phyloP scores from a whole-genome alignment of 2,329 filamentous ascomycete genomes.

The Aureobasidium zeae region DNA sequence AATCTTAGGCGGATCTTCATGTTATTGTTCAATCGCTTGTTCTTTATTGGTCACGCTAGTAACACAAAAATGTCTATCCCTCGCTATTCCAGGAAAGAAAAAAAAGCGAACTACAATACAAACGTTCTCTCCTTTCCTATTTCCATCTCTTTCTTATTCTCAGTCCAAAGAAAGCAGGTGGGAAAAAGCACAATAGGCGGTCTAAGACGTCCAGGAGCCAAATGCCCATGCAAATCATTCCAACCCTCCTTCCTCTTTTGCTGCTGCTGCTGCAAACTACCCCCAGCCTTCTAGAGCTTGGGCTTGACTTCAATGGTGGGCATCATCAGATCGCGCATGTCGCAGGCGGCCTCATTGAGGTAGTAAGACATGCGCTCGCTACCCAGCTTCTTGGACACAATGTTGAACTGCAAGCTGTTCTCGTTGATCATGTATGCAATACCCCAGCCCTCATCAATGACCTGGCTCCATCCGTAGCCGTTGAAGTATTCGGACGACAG shows the following conservation, averaged over 20 bases:
- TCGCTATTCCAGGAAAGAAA: too few species aligned
- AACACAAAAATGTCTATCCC: too few species aligned
- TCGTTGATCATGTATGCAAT: constrained; percentile 99
- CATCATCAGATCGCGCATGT: constrained; percentile 77
- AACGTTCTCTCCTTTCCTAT: too few species aligned
- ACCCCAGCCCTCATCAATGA: constrained; percentile 89
- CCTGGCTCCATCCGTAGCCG: constrained; percentile 97
- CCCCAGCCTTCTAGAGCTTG: constrained; percentile 59
- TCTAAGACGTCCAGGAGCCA: constrained; percentile 10
- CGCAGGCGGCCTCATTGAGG: constrained; percentile 83
- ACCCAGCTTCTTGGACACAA: constrained; percentile 87
- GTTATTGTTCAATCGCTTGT: too few species aligned
- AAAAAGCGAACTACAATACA: too few species aligned
- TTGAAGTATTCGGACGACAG: constrained; percentile 97
- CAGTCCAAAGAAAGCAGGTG: too few species aligned
- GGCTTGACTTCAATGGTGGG: constrained; percentile 75
- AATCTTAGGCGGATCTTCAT: too few species aligned
- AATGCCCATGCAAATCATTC: constrained; percentile 5
- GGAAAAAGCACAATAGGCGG: constrained; percentile 5
- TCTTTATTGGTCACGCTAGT: too few species aligned
- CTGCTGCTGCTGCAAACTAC: not conserved
- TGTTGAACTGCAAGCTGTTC: constrained; percentile 97
- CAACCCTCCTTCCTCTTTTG: not conserved
- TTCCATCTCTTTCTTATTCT: too few species aligned
- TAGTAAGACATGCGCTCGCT: constrained; percentile 92